Base-by-base conservation (phyloP, 306 rosid species). In the Quercus cerris region DNA sequence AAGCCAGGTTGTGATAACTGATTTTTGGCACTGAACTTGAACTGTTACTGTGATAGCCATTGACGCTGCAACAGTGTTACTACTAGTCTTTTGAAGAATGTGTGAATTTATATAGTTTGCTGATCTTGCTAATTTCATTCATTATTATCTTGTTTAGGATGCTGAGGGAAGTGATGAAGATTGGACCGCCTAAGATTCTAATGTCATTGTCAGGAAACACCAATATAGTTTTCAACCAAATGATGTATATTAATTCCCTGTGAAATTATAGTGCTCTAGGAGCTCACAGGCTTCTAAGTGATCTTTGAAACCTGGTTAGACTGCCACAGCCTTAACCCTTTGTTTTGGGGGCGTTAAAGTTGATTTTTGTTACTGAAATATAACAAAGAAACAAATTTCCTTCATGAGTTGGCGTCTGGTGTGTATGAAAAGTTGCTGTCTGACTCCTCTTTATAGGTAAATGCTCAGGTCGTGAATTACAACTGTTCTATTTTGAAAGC, bases 101-200 rank as follows among this genome's bases (percentile, higher is more conserved):
- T 28, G 25, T 59, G 5, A 59, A 59, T 12, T 23, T 12, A 11
- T 59, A 11, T 23, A 23, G 15, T 33, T n/a, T 33, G 52, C 25
- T 67, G 72, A 1, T 35, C 72, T 10, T 67, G 25, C 72, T 67
- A 67, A 35, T 67, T 19, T 2, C 72, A 18, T 67, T 67, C 25
- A 3, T 33, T 28, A 82, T 8, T 51, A 51, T 80, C 30, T 10
- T 69, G 56, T 74, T 41, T 78, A 92, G 97, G 89, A 80, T 86
- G 20, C 58, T 22, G 44, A 82, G 78, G 88, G 38, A 78, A 90
- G 87, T n/a, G 94, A 92, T 75, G 94, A 90, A 75, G 97, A 92
- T 57, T 90, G 97, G 97, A 64, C 86, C 69, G 89, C 83, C 64
- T 92, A 84, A 90, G 81, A 38, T 5, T 56, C 18, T 17, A 30